Percentiles rank a stretch among this genome's conserved stretches.
Conservation (phyloP, 495 filamentous ascomycete genomes). For the Beverwykella pulmonaria region DNA sequence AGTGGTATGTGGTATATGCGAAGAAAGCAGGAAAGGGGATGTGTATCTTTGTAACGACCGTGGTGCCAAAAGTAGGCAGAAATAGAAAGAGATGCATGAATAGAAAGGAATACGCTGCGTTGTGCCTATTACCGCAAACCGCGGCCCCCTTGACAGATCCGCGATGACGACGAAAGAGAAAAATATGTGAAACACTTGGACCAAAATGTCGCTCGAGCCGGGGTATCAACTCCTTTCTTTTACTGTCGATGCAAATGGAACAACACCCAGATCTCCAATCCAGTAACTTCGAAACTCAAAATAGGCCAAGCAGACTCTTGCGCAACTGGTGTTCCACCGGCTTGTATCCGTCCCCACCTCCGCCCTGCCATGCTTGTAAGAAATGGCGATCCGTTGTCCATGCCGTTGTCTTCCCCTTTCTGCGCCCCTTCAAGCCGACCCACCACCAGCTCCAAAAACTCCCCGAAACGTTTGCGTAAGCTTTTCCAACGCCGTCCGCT, state of each 20-base stretch:
- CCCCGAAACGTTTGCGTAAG: conserved; percentile 10
- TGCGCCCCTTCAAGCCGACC: background rate
- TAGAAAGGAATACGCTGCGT: conserved; percentile 5
- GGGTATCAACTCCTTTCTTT: conserved; percentile 32
- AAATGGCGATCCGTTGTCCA: conserved; percentile 11
- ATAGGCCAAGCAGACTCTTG: conserved; percentile 4
- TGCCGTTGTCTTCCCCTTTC: conserved; percentile 7
- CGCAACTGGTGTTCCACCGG: conserved; percentile 1
- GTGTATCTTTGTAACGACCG: conserved; percentile 26
- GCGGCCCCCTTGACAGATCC: background rate
- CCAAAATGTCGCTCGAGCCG: conserved; percentile 1
- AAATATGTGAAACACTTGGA: conserved; percentile 23
- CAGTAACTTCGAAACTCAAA: conserved; percentile 18
- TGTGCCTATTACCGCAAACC: background rate
- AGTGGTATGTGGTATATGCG: background rate
- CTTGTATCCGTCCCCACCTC: background rate
- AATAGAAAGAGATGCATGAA: conserved; percentile 25
- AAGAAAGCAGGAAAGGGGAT: conserved; percentile 2
- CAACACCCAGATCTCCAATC: conserved; percentile 9
- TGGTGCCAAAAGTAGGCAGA: conserved; percentile 13
- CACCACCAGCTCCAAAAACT: conserved; percentile 6
- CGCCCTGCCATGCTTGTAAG: conserved; percentile 2
- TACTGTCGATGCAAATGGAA: background rate
- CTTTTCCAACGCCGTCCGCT: conserved; percentile 37
- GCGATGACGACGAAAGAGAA: conserved; percentile 4